phyloP scores from a whole-genome alignment of 1,284 basidiomycete species.

The Paramarasmius palmivorus region DNA sequence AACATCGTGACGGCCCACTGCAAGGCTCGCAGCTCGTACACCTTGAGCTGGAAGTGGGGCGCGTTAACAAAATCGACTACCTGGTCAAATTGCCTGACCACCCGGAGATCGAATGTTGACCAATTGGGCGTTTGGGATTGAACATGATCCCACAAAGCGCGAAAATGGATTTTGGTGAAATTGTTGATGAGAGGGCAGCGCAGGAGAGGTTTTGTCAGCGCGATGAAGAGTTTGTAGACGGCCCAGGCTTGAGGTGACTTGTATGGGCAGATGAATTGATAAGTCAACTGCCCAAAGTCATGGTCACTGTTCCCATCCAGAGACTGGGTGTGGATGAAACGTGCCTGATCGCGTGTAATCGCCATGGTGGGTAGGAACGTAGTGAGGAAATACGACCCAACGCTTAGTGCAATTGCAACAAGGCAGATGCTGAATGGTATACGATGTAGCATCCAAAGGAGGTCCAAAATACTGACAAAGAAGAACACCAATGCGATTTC shows the following conservation, averaged over 20 bases:
- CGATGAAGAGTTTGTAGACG: no score
- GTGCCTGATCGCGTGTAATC: no score
- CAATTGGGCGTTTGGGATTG: background rate
- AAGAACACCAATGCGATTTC: conserved; percentile 6
- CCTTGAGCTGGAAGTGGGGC: no score
- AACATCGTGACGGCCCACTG: background rate
- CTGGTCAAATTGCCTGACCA: background rate
- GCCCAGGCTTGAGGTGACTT: conserved; percentile 1
- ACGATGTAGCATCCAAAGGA: conserved; percentile 3
- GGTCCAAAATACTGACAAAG: conserved; percentile 5
- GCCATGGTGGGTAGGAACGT: background rate
- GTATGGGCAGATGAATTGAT: background rate
- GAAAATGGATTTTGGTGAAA: background rate
- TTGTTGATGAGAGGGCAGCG: no score
- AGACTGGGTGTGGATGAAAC: no score
- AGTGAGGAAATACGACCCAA: conserved; percentile 1
- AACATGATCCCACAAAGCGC: background rate
- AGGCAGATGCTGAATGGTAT: background rate
- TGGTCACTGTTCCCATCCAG: no score
- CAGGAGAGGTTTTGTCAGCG: background rate
- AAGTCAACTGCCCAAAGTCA: no score
- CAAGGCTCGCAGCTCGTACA: background rate
- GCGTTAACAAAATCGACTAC: no score
- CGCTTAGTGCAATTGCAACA: background rate
- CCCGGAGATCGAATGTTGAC: background rate